Conservation (phyloP, 306 rosid species). For the Medicago ruthenica region DNA sequence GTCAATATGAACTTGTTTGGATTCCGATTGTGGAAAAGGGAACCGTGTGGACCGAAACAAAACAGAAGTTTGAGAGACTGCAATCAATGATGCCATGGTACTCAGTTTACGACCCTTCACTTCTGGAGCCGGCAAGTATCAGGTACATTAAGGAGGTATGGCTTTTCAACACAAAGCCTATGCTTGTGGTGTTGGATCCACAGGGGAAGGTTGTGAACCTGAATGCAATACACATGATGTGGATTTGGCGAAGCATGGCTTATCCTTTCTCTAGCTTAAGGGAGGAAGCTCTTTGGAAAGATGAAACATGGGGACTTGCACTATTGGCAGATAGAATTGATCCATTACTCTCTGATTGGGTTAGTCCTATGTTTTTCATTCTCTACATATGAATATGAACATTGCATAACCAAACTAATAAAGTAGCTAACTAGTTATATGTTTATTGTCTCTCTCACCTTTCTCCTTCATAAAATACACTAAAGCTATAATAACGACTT, state of each 20-base stretch:
- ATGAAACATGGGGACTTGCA: slow-evolving; percentile 58
- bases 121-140: slow-evolving; percentile 46
- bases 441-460: no score
- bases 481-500: no score
- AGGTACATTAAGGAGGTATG: slow-evolving; percentile 63
- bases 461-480: no score
- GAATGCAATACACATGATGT: slow-evolving; percentile 77
- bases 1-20: slow-evolving; percentile 69
- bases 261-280: slow-evolving; percentile 59
- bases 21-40: slow-evolving; percentile 54
- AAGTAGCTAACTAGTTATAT: no score
- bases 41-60: slow-evolving; percentile 20
- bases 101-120: slow-evolving; percentile 55
- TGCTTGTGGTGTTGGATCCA: slow-evolving; percentile 63
- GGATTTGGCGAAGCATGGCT: slow-evolving; percentile 76
- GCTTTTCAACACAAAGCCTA: slow-evolving; percentile 58
- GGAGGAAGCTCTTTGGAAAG: slow-evolving; percentile 67
- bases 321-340: slow-evolving; percentile 59
- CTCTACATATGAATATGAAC: neutral
- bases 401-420: no score
- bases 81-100: slow-evolving; percentile 58
- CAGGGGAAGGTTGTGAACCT: slow-evolving; percentile 59
- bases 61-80: slow-evolving; percentile 40
- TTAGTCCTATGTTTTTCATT: slow-evolving; percentile 28
- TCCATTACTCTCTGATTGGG: slow-evolving; percentile 51